Evolutionary conservation across 495 filamentous ascomycete genomes (phyloP), one percentile per base, ranked within the genome.

Genomic region (Penicillium lagena): DNA sequence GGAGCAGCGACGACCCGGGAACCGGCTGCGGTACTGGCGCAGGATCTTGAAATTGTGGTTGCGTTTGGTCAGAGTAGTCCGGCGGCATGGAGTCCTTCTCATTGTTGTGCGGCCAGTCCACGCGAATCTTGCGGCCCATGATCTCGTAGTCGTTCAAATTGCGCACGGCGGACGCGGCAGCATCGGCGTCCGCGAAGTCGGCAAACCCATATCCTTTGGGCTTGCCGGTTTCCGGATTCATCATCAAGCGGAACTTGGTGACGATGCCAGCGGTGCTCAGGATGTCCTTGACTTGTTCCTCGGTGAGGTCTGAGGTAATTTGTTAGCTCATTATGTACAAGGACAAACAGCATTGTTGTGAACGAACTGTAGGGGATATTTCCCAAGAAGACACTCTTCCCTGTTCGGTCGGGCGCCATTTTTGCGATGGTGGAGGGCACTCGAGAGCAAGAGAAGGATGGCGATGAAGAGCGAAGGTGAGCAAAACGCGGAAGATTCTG

Each of bases 201-300:
- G 89, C 87, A 55, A 98, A 98, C 15, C 93, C 93, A 58, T 95
- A 98, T 10, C 93, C 93, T 63, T 96, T 97, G 0, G 93, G 93
- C 35, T 87, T 81, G 4, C 94, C 93, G 0, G 90, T 97, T 52
- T 97, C 91, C 8, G 86, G 85, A 67, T 98, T 95, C 70, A 95
- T 93, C 52, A 97, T 90, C 11, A 98, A 73, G 29, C 93, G 82
- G 63, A 98, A 97, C 56, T 85, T 89, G n/a, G 91, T 67, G 1
- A 96, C 91, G 42, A 86, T 83, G 10, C 93, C 93, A 37, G 85
- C 90, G 29, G 81, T 80, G 55, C 83, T 86, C 63, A 96, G 90
- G 45, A 93, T 90, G 46, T 95, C 85, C 49, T 81, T 84, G 49
- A 98, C 94, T 59, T 93, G 86, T 57, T 97, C 91, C 70, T 98